phyloP scores from a whole-genome alignment of 2,329 filamentous ascomycete genomes.

The Fusarium azukiicola region DNA sequence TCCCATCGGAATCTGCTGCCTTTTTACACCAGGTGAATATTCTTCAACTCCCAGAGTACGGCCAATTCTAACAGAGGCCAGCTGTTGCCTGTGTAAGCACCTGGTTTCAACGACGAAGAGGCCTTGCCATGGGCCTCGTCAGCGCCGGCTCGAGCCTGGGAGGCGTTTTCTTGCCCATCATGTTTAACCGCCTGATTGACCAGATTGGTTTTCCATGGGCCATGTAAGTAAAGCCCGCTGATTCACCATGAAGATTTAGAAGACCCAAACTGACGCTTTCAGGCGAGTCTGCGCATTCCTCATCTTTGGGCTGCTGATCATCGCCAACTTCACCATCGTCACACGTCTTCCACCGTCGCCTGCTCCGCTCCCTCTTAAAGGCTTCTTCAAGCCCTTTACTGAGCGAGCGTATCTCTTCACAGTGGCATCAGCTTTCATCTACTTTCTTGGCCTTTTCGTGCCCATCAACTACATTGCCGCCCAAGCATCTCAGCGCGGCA shows the following conservation, averaged over 20 bases:
- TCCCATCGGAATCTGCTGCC: constrained; percentile 58
- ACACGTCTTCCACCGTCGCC: constrained; percentile 45
- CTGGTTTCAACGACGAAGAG: constrained; percentile 62
- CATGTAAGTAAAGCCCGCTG: constrained; percentile 48
- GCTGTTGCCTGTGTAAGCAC: constrained; percentile 23
- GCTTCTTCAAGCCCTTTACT: constrained; percentile 24
- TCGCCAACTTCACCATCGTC: constrained; percentile 59
- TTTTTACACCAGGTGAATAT: constrained; percentile 57
- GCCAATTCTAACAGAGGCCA: not conserved
- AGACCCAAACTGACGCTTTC: not conserved
- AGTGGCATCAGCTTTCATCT: constrained; percentile 56
- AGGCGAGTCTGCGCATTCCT: constrained; percentile 62
- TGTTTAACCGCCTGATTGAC: constrained; percentile 61
- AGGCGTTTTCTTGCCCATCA: constrained; percentile 66
- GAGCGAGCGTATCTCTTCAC: constrained; percentile 27
- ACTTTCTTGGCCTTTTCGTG: constrained; percentile 59
- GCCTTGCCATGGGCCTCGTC: constrained; percentile 61
- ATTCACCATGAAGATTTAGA: not conserved
- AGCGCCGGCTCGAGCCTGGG: constrained; percentile 63
- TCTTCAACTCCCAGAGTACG: accelerated
- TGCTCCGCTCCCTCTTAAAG: constrained; percentile 8
- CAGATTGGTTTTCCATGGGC: constrained; percentile 64
- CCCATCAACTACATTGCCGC: constrained; percentile 63
- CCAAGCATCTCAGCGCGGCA: constrained; percentile 56
- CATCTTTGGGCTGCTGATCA: constrained; percentile 58